A percentile compares a stretch with the other conserved stretches of the same genome.
phyloP scores from a whole-genome alignment of 345 rosid genomes.

The Acer negundo region DNA sequence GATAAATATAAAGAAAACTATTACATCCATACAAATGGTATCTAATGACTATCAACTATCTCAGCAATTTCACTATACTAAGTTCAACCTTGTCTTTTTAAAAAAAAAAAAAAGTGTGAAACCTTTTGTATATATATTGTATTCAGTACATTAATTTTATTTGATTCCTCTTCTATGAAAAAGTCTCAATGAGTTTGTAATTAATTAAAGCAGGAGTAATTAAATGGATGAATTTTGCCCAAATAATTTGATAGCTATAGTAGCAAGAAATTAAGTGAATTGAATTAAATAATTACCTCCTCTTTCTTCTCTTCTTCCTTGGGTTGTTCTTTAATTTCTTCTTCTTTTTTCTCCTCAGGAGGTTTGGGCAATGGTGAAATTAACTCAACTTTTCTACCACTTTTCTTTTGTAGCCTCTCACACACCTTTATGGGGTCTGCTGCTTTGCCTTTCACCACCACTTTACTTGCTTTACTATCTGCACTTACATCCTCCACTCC shows the following conservation, averaged over 20 bases:
- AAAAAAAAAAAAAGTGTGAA: no score
- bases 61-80: no score
- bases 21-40: no score
- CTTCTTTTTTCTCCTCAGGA: slow-evolving; percentile 34
- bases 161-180: not conserved
- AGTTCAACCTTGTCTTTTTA: no score
- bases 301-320: slow-evolving; percentile 57
- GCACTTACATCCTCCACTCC: slow-evolving; percentile 66
- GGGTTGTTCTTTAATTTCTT: slow-evolving; percentile 19
- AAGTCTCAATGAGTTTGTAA: not conserved
- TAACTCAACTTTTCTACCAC: slow-evolving; percentile 67
- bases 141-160: no score
- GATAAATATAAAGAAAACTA: no score
- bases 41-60: no score
- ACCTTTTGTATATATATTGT: no score
- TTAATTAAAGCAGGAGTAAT: not conserved
- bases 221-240: no score
- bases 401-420: slow-evolving; percentile 65
- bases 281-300: slow-evolving; percentile 42
- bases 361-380: slow-evolving; percentile 72
- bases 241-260: no score
- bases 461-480: slow-evolving; percentile 62
- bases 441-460: slow-evolving; percentile 74
- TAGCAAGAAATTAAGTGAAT: no score
- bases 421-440: slow-evolving; percentile 63